These are phyloP conservation scores for Vaccinium myrtillus DNA, from an alignment of 148 eudicot genomes.

Conservation along the genomic window DNA sequence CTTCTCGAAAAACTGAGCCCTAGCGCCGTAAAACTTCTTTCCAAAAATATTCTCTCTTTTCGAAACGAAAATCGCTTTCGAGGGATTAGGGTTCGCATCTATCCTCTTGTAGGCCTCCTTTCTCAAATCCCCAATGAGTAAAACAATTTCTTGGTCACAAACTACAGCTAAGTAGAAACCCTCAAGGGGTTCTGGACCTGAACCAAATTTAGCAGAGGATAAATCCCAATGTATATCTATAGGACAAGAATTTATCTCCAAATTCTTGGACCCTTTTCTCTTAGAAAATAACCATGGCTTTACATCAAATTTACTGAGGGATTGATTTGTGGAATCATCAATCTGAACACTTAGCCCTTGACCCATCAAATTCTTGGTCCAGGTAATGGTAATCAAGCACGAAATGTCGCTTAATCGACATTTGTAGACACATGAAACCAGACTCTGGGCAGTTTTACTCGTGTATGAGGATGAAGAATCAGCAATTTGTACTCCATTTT, in stretches of 20 bases:
- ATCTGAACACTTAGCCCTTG: conserved; percentile 28
- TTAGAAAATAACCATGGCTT: not conserved
- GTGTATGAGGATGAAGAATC: conserved; percentile 9
- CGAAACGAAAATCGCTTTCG: conserved; percentile 15
- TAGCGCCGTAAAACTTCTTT: conserved; percentile 30
- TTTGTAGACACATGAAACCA: conserved; percentile 15
- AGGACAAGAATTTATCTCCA: not conserved
- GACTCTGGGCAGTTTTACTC: conserved; percentile 1
- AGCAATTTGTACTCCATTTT: conserved; percentile 21
- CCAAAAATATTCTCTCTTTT: conserved; percentile 37
- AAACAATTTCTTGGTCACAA: not conserved
- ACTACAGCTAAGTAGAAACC: conserved; percentile 15
- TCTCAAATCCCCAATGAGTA: conserved; percentile 26
- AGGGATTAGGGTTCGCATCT: not conserved
- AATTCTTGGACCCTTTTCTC: not conserved
- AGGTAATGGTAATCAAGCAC: conserved; percentile 34
- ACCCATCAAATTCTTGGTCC: conserved; percentile 42
- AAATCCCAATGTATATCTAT: not conserved
- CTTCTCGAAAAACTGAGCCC: conserved; percentile 38
- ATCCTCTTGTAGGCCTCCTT: not conserved
- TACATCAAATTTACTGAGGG: not conserved
- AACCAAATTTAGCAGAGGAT: not conserved
- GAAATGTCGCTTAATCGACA: conserved; percentile 15
- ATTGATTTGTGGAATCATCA: conserved; percentile 12
- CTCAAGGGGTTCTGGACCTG: not conserved